These are phyloP conservation scores for Lentinula novae-zelandiae DNA, from an alignment of 1,284 basidiomycete genomes.

Conservation along the genomic window DNA sequence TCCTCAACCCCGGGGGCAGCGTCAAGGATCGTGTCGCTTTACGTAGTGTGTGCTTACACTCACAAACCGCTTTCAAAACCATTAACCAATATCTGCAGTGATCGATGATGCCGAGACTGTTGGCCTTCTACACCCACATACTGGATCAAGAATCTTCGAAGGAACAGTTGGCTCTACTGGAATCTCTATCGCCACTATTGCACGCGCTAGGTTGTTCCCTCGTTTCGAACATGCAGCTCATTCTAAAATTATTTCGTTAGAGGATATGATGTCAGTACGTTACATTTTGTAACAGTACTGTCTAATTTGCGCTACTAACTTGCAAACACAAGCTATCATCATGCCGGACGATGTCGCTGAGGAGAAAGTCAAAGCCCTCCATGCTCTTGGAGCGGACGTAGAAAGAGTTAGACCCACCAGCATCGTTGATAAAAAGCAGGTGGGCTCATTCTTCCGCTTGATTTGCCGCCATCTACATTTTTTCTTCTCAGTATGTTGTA, in stretches of 20 bases:
- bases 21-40: slow-evolving; percentile 97
- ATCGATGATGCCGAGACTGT: slow-evolving; percentile 89
- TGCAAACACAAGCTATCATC: slow-evolving; percentile 62
- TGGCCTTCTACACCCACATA: slow-evolving; percentile 82
- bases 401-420: slow-evolving; percentile 85
- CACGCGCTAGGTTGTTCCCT: slow-evolving; percentile 71
- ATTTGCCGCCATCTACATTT: neutral
- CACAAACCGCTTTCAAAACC: neutral
- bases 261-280: slow-evolving; percentile 74
- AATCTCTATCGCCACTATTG: slow-evolving; percentile 93
- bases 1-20: slow-evolving; percentile 94
- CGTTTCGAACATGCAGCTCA: slow-evolving; percentile 17
- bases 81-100: slow-evolving; percentile 45
- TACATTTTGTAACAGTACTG: neutral
- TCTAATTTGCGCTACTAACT: neutral
- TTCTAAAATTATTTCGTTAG: slow-evolving; percentile 31
- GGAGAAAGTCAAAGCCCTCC: slow-evolving; percentile 86
- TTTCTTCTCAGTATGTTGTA: slow-evolving; percentile 8
- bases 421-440: slow-evolving; percentile 94
- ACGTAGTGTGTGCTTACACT: slow-evolving; percentile 55
- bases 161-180: slow-evolving; percentile 98
- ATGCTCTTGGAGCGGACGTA: slow-evolving; percentile 84
- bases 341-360: slow-evolving; percentile 93
- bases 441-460: slow-evolving; percentile 28
- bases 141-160: slow-evolving; percentile 93